These are phyloP conservation scores for Termitomyces sp. DNA, from an alignment of 768 basidiomycete species.

Conservation along the genomic window DNA sequence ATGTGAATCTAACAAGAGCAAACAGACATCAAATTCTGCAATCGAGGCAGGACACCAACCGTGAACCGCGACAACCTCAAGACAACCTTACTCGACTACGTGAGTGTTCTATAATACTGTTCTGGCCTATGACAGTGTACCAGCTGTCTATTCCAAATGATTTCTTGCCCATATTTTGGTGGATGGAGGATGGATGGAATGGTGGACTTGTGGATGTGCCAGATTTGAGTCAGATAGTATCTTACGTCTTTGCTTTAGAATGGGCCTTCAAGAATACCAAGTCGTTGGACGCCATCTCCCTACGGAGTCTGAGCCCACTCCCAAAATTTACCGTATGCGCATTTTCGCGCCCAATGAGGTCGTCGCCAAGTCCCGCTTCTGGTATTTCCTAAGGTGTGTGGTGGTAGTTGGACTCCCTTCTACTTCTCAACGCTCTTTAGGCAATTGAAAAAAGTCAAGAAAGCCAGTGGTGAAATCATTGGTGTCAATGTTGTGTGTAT, in stretches of 20 bases:
- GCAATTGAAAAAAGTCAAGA: conserved; percentile 98
- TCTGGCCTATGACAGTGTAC: background rate
- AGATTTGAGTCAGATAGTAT: conserved; percentile 7
- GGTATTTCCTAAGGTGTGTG: conserved; percentile 92
- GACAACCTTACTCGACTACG: conserved; percentile 27
- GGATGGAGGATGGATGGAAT: conserved; percentile 21
- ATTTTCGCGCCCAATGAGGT: conserved; percentile 99
- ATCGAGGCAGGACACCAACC: background rate
- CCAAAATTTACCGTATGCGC: conserved; percentile 99
- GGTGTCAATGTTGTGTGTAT: conserved; percentile 94
- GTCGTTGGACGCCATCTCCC: conserved; percentile 97
- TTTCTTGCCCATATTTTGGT: conserved; percentile 9
- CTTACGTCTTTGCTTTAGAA: conserved; percentile 31
- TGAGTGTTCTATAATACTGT: conserved; percentile 20
- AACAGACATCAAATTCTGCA: conserved; percentile 9
- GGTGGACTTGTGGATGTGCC: conserved; percentile 17
- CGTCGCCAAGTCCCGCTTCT: conserved; percentile 98
- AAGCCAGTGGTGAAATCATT: conserved; percentile 98
- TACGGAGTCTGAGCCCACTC: conserved; percentile 86
- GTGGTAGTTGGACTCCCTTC: background rate
- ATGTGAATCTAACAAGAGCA: conserved; percentile 10
- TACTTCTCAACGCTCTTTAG: conserved; percentile 29
- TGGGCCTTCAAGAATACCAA: conserved; percentile 89
- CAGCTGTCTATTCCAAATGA: background rate
- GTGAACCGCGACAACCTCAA: conserved; percentile 21